Evolutionary conservation across 306 rosid species (phyloP).

Genomic region (Mucuna pruriens): DNA sequence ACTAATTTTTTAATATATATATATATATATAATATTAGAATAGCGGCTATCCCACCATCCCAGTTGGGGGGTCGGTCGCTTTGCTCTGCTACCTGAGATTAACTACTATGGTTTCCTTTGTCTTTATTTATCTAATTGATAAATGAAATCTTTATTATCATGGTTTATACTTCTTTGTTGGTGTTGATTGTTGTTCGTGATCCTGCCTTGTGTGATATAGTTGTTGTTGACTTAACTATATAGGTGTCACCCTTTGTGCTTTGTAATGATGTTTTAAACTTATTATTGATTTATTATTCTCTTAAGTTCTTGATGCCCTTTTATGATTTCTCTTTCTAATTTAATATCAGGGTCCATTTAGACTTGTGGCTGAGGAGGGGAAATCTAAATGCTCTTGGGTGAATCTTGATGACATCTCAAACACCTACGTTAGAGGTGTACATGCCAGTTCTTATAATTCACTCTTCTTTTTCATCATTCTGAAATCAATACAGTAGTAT

Average conservation of each 20-base stretch:
- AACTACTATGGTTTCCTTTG: slow-evolving; percentile 1
- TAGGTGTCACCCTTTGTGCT: neutral
- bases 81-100: too few species aligned
- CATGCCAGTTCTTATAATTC: slow-evolving; percentile 26
- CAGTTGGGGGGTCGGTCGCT: too few species aligned
- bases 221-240: neutral
- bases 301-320: slow-evolving; percentile 28
- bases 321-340: neutral
- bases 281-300: neutral
- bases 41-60: too few species aligned
- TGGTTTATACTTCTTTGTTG: neutral
- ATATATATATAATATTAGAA: too few species aligned
- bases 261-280: neutral
- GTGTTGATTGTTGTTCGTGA: neutral
- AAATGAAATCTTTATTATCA: slow-evolving; percentile 1
- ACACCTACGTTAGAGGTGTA: slow-evolving; percentile 84
- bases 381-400: slow-evolving; percentile 98
- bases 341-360: slow-evolving; percentile 81
- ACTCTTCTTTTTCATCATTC: slow-evolving; percentile 10
- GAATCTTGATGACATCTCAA: slow-evolving; percentile 93
- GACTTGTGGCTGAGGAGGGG: slow-evolving; percentile 98
- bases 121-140: slow-evolving; percentile 15
- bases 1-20: too few species aligned
- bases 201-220: neutral
- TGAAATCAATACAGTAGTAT: neutral